Evolutionary conservation across 2,329 filamentous ascomycete genomes (phyloP).

Genomic region (Colletotrichum sp.): DNA sequence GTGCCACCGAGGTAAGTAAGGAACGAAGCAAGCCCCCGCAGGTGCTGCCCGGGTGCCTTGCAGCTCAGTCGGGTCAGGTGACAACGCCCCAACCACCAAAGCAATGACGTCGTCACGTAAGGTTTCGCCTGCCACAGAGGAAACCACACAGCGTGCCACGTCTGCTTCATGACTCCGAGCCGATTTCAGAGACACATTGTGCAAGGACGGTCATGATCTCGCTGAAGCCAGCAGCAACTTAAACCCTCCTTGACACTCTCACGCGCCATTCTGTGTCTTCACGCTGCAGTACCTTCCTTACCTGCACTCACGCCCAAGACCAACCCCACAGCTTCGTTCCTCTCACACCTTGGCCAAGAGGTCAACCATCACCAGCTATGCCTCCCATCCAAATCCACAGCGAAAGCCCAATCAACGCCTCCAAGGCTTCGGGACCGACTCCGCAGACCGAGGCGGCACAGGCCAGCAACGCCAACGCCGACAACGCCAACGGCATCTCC

Average conservation of each 20-base stretch:
- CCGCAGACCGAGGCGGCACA: constrained; percentile 43
- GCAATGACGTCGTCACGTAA: constrained; percentile 22
- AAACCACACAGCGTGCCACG: constrained; percentile 18
- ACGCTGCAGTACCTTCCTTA: not conserved
- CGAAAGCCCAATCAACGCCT: constrained; percentile 62
- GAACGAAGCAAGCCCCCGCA: not conserved
- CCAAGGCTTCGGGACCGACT: constrained; percentile 56
- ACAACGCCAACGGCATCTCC: not conserved
- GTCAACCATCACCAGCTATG: constrained; percentile 43
- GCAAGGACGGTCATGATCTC: not conserved
- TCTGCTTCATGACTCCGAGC: constrained; percentile 18
- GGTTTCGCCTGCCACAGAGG: constrained; percentile 18
- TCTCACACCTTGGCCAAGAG: constrained; percentile 3
- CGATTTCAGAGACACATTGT: constrained; percentile 9
- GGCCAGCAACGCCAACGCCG: not conserved
- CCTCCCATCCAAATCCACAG: constrained; percentile 66
- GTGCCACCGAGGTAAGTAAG: not conserved
- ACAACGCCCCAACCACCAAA: constrained; percentile 8
- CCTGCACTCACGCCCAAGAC: not conserved
- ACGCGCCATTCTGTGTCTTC: not conserved
- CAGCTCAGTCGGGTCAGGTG: constrained; percentile 13
- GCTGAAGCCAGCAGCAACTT: not conserved
- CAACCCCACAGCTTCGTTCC: not conserved
- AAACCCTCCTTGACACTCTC: not conserved
- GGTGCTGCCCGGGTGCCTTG: not conserved